Base-by-base conservation (phyloP, 2,329 filamentous ascomycete species). In the Trichophaea hybrida region DNA sequence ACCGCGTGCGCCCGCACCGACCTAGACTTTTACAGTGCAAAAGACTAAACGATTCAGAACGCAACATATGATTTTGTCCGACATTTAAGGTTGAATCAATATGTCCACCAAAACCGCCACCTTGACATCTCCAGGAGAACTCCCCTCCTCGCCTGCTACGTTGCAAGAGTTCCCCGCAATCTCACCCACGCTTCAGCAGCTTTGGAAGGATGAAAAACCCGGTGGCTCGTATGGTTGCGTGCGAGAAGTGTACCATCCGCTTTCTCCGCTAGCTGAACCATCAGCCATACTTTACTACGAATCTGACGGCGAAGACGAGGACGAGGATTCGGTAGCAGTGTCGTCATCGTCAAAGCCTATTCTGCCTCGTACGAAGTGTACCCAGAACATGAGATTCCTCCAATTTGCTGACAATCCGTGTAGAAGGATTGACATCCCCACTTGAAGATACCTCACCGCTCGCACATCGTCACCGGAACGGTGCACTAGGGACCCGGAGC, bases 211-310 rank as follows among this genome's bases (percentile, higher is more conserved):
- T 13, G 8, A 4, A 6, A 40, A 55, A 46, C 13, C 35, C 13
- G 15, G 34, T 8, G 55, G 55, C 7, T 44, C 55, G 2, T 66
- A 65, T 44, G 61, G 64, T 34, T 66, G 64, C 50, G 51, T 57
- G 37, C 63, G 64, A 6, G 63, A 66, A 51, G 64, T 66, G 32
- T 65, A 62, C 17, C 64, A 66, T 53, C 64, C 64, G n/a, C 48
- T 62, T 15, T 61, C 59, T 12, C 61, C 59, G 24, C 59, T 38
- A 34, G 61, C 64, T 6, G 64, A 66, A 49, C 55, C 63, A 33
- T 38, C 31, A 10, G 64, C 64, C 8, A 6, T 65, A 33, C 12
- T 56, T 3, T 59, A 52, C 54, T 66, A 64, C 17, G 63, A 66
- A 13, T 62, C 63, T 13, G 62, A 59, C 12, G 63, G 61, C 8